phyloP scores from a whole-genome alignment of 2,329 filamentous ascomycete genomes.

The Monilinia fructigena region DNA sequence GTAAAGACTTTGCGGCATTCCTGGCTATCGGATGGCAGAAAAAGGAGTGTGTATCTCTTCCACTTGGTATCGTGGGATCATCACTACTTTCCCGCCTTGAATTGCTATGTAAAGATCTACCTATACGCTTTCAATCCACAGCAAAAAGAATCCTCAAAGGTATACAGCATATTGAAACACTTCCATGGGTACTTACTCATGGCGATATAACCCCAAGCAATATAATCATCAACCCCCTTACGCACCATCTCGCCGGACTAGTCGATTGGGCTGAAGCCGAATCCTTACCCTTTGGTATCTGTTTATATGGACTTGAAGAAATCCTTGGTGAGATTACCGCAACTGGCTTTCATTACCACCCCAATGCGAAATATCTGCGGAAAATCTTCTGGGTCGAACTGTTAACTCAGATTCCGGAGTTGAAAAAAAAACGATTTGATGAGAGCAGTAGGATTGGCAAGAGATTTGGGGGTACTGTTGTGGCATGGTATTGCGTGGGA shows the following conservation, averaged over 20 bases:
- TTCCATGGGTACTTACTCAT: constrained; percentile 59
- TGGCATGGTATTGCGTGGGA: constrained; percentile 66
- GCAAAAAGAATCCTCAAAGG: constrained; percentile 34
- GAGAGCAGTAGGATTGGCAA: constrained; percentile 45
- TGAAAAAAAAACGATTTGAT: constrained; percentile 33
- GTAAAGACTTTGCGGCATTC: constrained; percentile 46
- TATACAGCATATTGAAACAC: constrained; percentile 42
- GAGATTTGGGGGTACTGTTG: constrained; percentile 56
- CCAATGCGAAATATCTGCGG: constrained; percentile 46
- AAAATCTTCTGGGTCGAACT: constrained; percentile 50
- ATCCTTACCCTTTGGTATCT: constrained; percentile 57
- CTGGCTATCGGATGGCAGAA: constrained; percentile 44
- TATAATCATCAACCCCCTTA: constrained; percentile 50
- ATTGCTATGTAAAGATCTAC: constrained; percentile 42
- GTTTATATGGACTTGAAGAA: constrained; percentile 60
- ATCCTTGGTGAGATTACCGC: constrained; percentile 50
- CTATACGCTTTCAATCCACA: constrained; percentile 37
- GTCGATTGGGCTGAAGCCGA: constrained; percentile 67
- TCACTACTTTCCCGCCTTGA: constrained; percentile 45
- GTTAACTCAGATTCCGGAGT: constrained; percentile 41
- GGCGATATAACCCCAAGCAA: constrained; percentile 60
- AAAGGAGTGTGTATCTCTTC: constrained; percentile 12
- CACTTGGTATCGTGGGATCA: constrained; percentile 43
- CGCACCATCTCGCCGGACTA: constrained; percentile 51
- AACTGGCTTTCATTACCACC: constrained; percentile 45